Percentiles rank a stretch among this genome's conserved stretches.
Conservation (phyloP, 1,139 yeast species). For the Candida albicans region DNA sequence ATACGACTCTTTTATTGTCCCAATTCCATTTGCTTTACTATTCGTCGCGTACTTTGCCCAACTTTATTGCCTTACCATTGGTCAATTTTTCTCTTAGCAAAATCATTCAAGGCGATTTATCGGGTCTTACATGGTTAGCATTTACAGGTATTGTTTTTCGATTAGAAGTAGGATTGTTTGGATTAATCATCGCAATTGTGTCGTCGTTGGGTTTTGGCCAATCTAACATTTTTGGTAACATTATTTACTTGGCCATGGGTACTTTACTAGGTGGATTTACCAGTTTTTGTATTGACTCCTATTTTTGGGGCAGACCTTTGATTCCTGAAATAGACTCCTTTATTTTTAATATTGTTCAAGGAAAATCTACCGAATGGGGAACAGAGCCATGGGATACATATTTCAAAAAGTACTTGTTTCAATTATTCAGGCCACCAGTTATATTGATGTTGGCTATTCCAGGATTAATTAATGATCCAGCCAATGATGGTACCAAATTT, state of each 20-base stretch:
- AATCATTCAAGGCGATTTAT: slow-evolving; percentile 49
- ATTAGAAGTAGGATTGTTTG: slow-evolving; percentile 66
- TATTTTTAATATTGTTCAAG: slow-evolving; percentile 68
- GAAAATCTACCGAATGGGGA: slow-evolving; percentile 82
- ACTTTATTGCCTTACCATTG: slow-evolving; percentile 79
- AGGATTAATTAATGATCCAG: slow-evolving; percentile 46
- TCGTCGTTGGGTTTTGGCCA: slow-evolving; percentile 46
- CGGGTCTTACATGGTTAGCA: slow-evolving; percentile 60
- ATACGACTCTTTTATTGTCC: slow-evolving; percentile 51
- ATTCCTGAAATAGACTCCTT: slow-evolving; percentile 79
- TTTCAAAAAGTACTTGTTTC: slow-evolving; percentile 45
- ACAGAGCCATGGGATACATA: slow-evolving; percentile 72
- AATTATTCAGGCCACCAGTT: slow-evolving; percentile 66
- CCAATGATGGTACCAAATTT: slow-evolving; percentile 22
- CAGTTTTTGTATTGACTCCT: slow-evolving; percentile 63
- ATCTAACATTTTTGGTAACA: slow-evolving; percentile 35
- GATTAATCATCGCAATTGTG: slow-evolving; percentile 44
- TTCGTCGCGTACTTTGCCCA: slow-evolving; percentile 80
- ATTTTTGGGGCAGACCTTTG: slow-evolving; percentile 61
- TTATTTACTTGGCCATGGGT: slow-evolving; percentile 45
- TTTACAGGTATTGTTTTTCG: slow-evolving; percentile 71
- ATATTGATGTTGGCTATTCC: slow-evolving; percentile 46
- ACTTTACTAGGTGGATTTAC: slow-evolving; percentile 49
- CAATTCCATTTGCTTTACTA: slow-evolving; percentile 84
- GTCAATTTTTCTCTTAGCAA: slow-evolving; percentile 57